These are phyloP conservation scores for Berkeleyomyces rouxiae DNA, from an alignment of 2,329 filamentous ascomycete species.

Conservation along the genomic window DNA sequence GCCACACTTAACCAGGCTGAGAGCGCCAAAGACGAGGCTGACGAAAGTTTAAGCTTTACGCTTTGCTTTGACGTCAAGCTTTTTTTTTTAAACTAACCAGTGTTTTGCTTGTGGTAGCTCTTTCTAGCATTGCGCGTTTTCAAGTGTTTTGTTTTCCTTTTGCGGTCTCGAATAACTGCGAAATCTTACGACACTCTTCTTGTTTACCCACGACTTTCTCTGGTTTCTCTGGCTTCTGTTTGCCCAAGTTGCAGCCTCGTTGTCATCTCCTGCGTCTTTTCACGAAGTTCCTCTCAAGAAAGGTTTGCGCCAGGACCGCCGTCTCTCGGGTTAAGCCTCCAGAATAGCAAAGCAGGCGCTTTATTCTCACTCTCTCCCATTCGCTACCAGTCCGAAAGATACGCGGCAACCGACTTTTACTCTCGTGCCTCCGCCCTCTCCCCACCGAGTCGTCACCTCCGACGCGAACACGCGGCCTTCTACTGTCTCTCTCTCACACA, in stretches of 20 bases:
- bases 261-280: no score
- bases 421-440: not conserved
- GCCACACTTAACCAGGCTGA: not conserved
- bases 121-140: not conserved
- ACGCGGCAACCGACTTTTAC: not conserved
- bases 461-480: not conserved
- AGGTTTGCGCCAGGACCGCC: not conserved
- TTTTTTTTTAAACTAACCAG: not conserved
- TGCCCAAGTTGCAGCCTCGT: no score
- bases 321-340: not conserved
- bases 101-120: not conserved
- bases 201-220: no score
- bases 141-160: not conserved
- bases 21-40: not conserved
- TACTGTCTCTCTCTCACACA: not conserved
- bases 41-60: not conserved
- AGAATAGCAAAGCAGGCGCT: not conserved
- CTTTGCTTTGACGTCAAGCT: not conserved
- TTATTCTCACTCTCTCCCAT: not conserved
- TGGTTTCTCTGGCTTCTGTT: no score
- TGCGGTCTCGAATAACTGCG: not conserved
- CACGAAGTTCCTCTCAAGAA: not conserved
- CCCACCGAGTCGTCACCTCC: no score
- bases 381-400: not conserved
- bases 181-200: no score